These are phyloP conservation scores for Blastomyces parvus DNA, from an alignment of 2,329 filamentous ascomycete genomes.

Conservation along the genomic window DNA sequence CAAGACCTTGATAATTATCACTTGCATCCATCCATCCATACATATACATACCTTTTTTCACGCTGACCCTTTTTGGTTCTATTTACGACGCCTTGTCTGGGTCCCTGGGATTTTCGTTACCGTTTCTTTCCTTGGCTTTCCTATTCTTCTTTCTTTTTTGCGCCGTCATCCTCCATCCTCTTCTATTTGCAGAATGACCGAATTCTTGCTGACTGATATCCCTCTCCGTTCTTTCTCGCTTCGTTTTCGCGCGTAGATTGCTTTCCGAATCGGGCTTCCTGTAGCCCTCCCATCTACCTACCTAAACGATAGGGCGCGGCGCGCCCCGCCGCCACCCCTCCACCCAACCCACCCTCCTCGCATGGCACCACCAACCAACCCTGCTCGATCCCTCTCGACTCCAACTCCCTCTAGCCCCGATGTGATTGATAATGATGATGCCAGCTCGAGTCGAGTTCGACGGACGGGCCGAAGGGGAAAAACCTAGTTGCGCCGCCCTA, in stretches of 20 bases:
- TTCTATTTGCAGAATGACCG: conserved; percentile 21
- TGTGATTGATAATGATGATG: too few relatives aligned
- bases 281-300: conserved; percentile 21
- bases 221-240: background rate
- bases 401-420: too few relatives aligned
- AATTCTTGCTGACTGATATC: conserved; percentile 22
- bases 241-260: conserved; percentile 31
- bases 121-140: background rate
- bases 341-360: background rate
- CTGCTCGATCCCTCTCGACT: background rate
- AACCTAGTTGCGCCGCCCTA: too few relatives aligned
- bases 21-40: background rate
- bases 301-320: background rate
- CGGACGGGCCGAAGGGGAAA: too few relatives aligned
- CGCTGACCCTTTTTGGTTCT: background rate
- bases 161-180: conserved; percentile 15
- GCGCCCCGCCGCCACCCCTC: background rate
- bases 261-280: conserved; percentile 42
- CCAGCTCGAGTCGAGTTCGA: too few relatives aligned
- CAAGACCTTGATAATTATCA: too few relatives aligned
- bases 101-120: background rate
- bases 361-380: background rate
- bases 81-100: background rate
- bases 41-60: too few relatives aligned
- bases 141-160: conserved; percentile 12